Evolutionary conservation across 176 grass and related monocot genomes (phyloP), one percentile per base, ranked within the genome.

Genomic region (Avena insularis): DNA sequence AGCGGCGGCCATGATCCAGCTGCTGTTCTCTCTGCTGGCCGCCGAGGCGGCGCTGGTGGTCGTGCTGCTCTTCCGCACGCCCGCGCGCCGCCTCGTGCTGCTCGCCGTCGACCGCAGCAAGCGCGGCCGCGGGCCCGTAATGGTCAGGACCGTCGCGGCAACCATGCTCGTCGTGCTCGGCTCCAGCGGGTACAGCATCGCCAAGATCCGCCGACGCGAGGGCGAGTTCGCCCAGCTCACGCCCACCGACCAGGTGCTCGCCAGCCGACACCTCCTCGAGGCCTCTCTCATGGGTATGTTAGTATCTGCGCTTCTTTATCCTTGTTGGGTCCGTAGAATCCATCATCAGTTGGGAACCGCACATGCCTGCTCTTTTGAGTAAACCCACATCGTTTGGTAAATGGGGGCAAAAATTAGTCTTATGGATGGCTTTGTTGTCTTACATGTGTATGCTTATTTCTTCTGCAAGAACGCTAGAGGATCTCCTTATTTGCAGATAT

Each of bases 171-270:
- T 92, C 73, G 82, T 91, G 8, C 87, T 94, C 13, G 82, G 48
- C 23, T 94, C 93, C 72, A 75, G 66, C 65, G 53, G 48, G 16
- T 94, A 90, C 85, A 92, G 90, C 93, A 65, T 92, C 82, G 60
- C 45, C 53, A 92, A 94, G 93, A 94, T 94, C 93, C 59, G 51
- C 2, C 58, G 82, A 51, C 82, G 85, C 60, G 79, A 80, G 0
- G 84, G 64, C 2, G 90, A 94, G 58, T 75, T 83, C 78, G 85
- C 82, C 6, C 79, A 84, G 43, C 73, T 87, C 78, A 92, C 90
- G 23, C 87, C 90, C 78, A 94, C 90, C 23, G 92, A 94, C 59
- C 92, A 92, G 85, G 87, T 94, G 74, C 90, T 94, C 71, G 80
- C 88, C 73, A 90, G 82, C 75, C 85, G 93, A 4, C 85, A 88